Evolutionary conservation across 805 yeast species (phyloP), one percentile per base, ranked within the genome.

Genomic region (Metschnikowia borealis): DNA sequence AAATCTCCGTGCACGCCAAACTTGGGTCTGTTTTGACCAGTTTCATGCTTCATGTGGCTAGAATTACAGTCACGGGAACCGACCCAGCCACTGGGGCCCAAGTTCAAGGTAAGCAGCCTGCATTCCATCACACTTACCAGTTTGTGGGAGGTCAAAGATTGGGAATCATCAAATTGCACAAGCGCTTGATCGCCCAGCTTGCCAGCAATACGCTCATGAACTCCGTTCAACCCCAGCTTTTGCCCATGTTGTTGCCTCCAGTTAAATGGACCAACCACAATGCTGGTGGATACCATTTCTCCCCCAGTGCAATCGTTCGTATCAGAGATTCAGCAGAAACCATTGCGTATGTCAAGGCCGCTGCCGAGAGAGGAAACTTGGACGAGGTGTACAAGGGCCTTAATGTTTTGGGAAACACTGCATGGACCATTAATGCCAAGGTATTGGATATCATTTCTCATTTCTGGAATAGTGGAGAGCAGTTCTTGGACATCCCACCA

Each of bases 231-330:
- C 96, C 98, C 0, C 97, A 92, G 65, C 76, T 80, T 54, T 74
- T 94, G 47, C 99, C 99, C 7, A 94, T 94, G 99, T 74, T 94
- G 44, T 85, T 87, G 7, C 81, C 82, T 54, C 99, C 99, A n/a
- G 74, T 83, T 49, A 89, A 89, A 5, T 94, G 99, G 99, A 78
- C 82, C 0, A 70, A 82, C 10, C 84, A 84, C 79, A 83, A 84
- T 61, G 79, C 80, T 49, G 99, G 99, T 57, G 99, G 97, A 0
- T 91, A 89, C 61, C 73, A 80, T 51, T 84, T 82, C 61, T 75
- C 86, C 13, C 82, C 79, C 54, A 76, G 82, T 15, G 68, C 77
- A 3, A 70, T 94, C 37, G 80, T 94, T 58, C 79, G 98, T 64
- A 80, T 89, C 14, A 87, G 81, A 60, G 91, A 87, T 59, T 82